Conservation (phyloP, 2,329 filamentous ascomycete species). For the Fusarium tupiense region DNA sequence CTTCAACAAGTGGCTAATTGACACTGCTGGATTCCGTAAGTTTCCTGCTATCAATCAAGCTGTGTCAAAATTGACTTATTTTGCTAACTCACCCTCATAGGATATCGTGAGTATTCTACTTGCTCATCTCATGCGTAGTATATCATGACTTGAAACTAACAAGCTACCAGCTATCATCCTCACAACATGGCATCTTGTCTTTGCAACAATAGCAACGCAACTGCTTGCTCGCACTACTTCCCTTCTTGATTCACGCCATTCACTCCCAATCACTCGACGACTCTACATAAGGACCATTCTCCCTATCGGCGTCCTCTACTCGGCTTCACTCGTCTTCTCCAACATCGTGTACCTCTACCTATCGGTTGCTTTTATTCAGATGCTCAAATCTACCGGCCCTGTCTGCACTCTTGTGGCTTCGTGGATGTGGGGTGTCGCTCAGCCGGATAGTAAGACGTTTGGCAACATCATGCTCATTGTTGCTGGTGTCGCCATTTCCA, state of each 20-base stretch:
- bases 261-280: conserved; percentile 67
- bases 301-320: conserved; percentile 74
- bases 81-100: conserved; percentile 33
- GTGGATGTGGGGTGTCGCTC: conserved; percentile 66
- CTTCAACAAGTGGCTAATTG: conserved; percentile 92
- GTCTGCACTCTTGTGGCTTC: conserved; percentile 73
- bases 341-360: conserved; percentile 76
- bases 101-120: conserved; percentile 46
- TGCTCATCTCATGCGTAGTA: not conserved
- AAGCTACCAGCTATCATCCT: conserved; percentile 61
- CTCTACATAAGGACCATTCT: conserved; percentile 71
- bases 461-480: conserved; percentile 63
- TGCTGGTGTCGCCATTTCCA: conserved; percentile 62
- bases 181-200: conserved; percentile 74
- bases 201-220: conserved; percentile 73
- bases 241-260: conserved; percentile 70
- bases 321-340: conserved; percentile 71
- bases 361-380: conserved; percentile 75
- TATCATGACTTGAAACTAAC: conserved; percentile 14
- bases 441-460: conserved; percentile 56
- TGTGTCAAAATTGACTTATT: not conserved
- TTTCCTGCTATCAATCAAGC: conserved; percentile 29
- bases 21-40: conserved; percentile 79
- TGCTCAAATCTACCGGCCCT: conserved; percentile 75
- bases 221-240: conserved; percentile 70